Evolutionary conservation across 176 grass and related monocot species (phyloP).

Genomic region (Avena sativa): DNA sequence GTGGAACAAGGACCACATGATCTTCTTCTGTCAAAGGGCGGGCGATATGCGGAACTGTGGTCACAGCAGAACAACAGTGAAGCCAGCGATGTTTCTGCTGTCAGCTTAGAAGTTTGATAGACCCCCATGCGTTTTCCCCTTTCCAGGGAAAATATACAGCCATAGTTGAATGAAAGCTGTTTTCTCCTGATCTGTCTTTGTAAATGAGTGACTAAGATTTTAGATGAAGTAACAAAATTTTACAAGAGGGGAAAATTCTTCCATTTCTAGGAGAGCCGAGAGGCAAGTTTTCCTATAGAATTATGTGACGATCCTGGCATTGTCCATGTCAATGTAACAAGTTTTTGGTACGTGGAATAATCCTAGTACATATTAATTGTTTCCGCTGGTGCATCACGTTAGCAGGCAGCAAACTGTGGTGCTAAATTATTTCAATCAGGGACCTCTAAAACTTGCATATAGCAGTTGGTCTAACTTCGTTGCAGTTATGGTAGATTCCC

Average conservation of each 20-base stretch:
- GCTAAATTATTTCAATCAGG: conserved; percentile 1
- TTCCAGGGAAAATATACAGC: conserved; percentile 32
- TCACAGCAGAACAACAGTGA: conserved; percentile 91
- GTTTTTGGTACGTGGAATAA: conserved; percentile 23
- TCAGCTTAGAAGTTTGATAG: conserved; percentile 77
- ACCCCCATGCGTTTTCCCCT: not conserved
- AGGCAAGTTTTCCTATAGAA: conserved; percentile 23
- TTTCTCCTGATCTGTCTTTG: conserved; percentile 38
- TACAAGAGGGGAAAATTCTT: conserved; percentile 28
- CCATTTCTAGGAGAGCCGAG: conserved; percentile 8
- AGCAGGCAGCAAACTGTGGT: not conserved
- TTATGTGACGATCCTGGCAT: not conserved
- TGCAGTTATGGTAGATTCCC: not conserved
- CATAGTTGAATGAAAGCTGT: conserved; percentile 14
- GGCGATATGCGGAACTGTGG: conserved; percentile 86
- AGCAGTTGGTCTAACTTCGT: not conserved
- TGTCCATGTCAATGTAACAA: conserved; percentile 40
- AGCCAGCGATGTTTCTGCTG: conserved; percentile 54
- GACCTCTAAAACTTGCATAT: not conserved
- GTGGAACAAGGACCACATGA: conserved; percentile 90
- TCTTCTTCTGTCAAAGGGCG: conserved; percentile 67
- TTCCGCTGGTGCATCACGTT: not conserved
- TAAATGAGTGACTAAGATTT: conserved; percentile 44
- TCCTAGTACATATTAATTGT: conserved; percentile 35
- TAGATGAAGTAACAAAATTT: conserved; percentile 15